Evolutionary conservation across 2,329 filamentous ascomycete genomes (phyloP).

Genomic region (Leptosphaerulina australis): DNA sequence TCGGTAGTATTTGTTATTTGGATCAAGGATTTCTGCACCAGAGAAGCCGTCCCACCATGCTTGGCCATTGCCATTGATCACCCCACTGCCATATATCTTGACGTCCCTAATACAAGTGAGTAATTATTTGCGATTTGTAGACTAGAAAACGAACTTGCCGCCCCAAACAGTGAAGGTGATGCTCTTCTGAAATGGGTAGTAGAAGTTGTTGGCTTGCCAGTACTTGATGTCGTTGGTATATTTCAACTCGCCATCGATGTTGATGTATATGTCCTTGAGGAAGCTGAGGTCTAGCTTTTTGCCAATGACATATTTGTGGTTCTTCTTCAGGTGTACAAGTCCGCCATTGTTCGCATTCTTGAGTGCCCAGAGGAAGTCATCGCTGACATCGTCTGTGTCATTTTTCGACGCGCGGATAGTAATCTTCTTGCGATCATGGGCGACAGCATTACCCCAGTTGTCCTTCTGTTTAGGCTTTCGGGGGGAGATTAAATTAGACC

Average conservation of each 20-base stretch:
- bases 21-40: conserved; percentile 57
- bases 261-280: conserved; percentile 63
- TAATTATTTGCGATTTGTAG: background rate
- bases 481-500: conserved; percentile 15
- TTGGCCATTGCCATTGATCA: conserved; percentile 59
- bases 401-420: conserved; percentile 60
- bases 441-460: conserved; percentile 39
- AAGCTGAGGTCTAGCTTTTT: conserved; percentile 65
- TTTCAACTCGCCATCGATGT: conserved; percentile 62
- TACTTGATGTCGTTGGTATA: conserved; percentile 57
- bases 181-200: conserved; percentile 59
- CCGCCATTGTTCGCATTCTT: conserved; percentile 65
- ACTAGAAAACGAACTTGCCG: conserved; percentile 50
- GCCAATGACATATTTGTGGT: conserved; percentile 63
- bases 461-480: conserved; percentile 28
- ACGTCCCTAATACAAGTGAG: conserved; percentile 50
- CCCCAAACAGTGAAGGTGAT: conserved; percentile 70
- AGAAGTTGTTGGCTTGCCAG: conserved; percentile 59
- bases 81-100: conserved; percentile 63
- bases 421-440: conserved; percentile 53
- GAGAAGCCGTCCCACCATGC: conserved; percentile 56
- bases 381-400: conserved; percentile 63
- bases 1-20: conserved; percentile 62
- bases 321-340: conserved; percentile 60
- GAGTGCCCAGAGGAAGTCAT: conserved; percentile 61